phyloP scores from a whole-genome alignment of 73 alveolate genomes.

The Blepharisma stoltei region DNA sequence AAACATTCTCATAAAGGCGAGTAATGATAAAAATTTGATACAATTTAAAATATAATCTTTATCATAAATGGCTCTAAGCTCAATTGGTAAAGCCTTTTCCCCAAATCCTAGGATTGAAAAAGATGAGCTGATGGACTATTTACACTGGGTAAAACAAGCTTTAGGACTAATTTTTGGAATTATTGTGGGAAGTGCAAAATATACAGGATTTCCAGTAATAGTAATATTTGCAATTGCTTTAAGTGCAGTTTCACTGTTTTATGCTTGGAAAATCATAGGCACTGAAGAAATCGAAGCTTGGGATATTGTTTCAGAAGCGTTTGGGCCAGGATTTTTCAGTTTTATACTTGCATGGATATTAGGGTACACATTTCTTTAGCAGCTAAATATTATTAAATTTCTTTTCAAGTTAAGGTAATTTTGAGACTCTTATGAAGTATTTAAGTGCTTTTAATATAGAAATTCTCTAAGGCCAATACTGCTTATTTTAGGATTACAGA shows the following conservation, averaged over 20 bases:
- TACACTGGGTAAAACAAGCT: conserved; percentile 16
- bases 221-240: background rate
- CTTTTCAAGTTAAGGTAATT: no score
- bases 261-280: conserved; percentile 5
- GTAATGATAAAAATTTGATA: no score
- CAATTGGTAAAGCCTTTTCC: no score
- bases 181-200: background rate
- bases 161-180: background rate
- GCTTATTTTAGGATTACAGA: no score
- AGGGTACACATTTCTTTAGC: background rate
- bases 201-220: background rate
- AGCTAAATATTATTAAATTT: background rate
- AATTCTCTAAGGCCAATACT: no score
- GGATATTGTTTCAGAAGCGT: conserved; percentile 23
- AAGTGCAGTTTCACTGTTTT: background rate
- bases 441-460: no score
- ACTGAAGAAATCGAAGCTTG: conserved; percentile 5
- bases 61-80: no score
- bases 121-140: background rate
- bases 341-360: conserved; percentile 6
- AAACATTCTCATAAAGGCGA: no score
- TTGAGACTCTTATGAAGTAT: no score
- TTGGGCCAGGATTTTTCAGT: conserved; percentile 3
- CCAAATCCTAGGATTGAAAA: background rate
- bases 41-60: no score